Evolutionary conservation across 805 yeast species (phyloP), one percentile per base, ranked within the genome.

Genomic region (Saccharomyces kudriavzevii): DNA sequence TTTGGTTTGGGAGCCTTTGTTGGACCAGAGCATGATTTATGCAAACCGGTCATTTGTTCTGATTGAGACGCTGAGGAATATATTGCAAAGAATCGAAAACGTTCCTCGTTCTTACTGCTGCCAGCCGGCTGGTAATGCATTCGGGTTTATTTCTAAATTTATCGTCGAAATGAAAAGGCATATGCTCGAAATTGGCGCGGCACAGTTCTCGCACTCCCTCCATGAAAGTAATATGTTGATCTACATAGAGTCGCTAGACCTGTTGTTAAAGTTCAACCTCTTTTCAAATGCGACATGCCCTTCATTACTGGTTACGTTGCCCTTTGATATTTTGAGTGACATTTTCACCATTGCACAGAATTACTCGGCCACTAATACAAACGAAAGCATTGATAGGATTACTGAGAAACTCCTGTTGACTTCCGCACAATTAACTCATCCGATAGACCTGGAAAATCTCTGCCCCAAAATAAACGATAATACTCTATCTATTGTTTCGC

Each of bases 401-500:
- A 35, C 43, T 17, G 43, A 35, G 22, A 35, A 35, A 35, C 24
- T 35, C n/a, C 11, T 35, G 11, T 35, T 35, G 13, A 35, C 43
- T 6, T 35, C 43, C 13, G 9, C 43, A 2, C 43, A 35, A 17
- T 35, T 35, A 20, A 17, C 43, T 17, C 43, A 35, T 35, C 43
- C 43, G 22, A 4, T 2, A 24, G 43, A 35, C 11, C 43, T 35
- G 24, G 24, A 35, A 35, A n/a, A 20, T 10, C 24, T 35, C 5
- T 35, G 43, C 43, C 22, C 24, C 24, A 35, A 35, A 20, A 35
- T 35, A 2, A 17, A 35, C 13, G n/a, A 17, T 13, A 35, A 17
- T 6, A 35, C 43, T 8, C 9, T 35, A 35, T 5, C 22, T 17
- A 48, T 52, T 3, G 49, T 55, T 9, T 58, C 64, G 1, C 43